Percentiles rank a stretch among this genome's conserved stretches.
Evolutionary conservation across 192 early-diverging fungal genomes (phyloP).

Genomic region (Coemansia sp.): DNA sequence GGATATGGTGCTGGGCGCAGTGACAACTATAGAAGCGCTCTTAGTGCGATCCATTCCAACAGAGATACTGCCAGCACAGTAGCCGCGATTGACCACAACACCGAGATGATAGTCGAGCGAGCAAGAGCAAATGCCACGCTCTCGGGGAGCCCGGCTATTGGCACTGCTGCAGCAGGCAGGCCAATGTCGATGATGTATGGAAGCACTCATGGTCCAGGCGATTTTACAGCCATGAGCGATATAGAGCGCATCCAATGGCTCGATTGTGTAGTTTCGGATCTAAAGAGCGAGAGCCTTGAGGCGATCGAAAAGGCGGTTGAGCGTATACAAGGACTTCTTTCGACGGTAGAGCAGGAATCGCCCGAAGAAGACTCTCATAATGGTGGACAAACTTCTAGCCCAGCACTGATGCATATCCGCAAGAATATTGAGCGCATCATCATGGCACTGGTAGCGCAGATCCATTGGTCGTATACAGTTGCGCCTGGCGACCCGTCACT

Average conservation of each 20-base stretch:
- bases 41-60: constrained; percentile 1
- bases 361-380: background rate
- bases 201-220: constrained; percentile 8
- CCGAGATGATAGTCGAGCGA: background rate
- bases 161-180: background rate
- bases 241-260: constrained; percentile 44
- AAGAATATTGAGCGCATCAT: constrained; percentile 20
- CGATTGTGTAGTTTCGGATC: constrained; percentile 28
- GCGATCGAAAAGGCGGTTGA: constrained; percentile 41
- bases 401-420: constrained; percentile 24
- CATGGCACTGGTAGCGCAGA: constrained; percentile 24
- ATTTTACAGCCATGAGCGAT: constrained; percentile 34
- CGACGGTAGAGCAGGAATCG: background rate
- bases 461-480: constrained; percentile 38
- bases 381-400: constrained; percentile 10
- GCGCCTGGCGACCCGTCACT: constrained; percentile 22
- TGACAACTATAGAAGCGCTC: constrained; percentile 12
- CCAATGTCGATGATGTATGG: constrained; percentile 12
- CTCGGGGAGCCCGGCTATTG: constrained; percentile 13
- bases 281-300: constrained; percentile 37
- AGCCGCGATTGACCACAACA: background rate
- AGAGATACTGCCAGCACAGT: background rate
- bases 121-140: background rate
- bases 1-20: constrained; percentile 38
- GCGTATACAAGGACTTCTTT: constrained; percentile 23